Evolutionary conservation across 345 rosid genomes (phyloP).

Genomic region (Eucalyptus melliodora): DNA sequence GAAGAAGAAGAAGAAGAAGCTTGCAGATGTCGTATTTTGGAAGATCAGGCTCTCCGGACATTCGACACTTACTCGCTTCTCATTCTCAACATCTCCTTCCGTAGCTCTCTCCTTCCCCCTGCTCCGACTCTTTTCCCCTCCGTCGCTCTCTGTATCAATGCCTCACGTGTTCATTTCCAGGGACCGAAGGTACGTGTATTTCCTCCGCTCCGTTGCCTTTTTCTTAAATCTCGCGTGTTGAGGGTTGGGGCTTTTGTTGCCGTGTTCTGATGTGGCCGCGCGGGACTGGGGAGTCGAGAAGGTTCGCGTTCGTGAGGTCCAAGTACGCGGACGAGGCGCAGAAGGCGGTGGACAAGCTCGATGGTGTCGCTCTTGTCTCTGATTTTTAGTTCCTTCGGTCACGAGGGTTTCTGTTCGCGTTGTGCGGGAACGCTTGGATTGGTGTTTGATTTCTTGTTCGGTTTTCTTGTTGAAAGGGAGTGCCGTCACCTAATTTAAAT

Average conservation of each 20-base stretch:
- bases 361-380: conserved; percentile 10
- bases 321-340: conserved; percentile 60
- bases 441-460: too few species aligned
- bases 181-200: conserved; percentile 28
- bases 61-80: conserved; percentile 43
- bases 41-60: conserved; percentile 46
- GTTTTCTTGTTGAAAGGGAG: too few species aligned
- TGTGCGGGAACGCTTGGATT: too few species aligned
- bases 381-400: neutral
- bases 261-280: neutral
- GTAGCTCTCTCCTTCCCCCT: neutral
- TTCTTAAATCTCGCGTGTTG: too few species aligned
- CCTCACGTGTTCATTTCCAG: conserved; percentile 32
- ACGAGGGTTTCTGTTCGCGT: neutral
- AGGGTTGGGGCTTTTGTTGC: neutral
- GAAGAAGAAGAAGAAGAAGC: neutral
- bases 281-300: conserved; percentile 52
- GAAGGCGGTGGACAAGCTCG: conserved; percentile 55
- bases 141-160: neutral
- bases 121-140: neutral
- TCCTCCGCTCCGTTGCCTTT: neutral
- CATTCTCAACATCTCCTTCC: conserved; percentile 51
- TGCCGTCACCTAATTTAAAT: too few species aligned
- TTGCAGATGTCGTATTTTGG: conserved; percentile 30
- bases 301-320: conserved; percentile 54